Base-by-base conservation (phyloP, 441 rosid species). In the Bocquillonia castaneifolia region DNA sequence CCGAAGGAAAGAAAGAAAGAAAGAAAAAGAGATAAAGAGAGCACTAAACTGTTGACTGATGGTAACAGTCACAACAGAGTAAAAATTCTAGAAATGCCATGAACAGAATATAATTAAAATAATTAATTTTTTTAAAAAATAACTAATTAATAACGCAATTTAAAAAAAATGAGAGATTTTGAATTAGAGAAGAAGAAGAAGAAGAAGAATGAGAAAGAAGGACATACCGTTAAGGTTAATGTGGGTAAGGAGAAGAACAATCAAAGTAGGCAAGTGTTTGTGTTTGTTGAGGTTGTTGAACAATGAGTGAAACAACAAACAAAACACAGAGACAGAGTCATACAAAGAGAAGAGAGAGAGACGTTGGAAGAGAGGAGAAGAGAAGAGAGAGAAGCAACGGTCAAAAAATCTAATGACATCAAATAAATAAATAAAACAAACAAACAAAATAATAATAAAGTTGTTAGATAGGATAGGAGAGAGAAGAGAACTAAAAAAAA, bases 301-400 rank as follows among this genome's bases (percentile, higher is more conserved):
- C 40, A 36, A 3, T 3, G 74, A 71, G 73, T 56, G 73, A 65
- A 72, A 57, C 6, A 5, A 4, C 7, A 28, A 15, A 3, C 5
- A 48, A 2, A n/a, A 26, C 6, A 6, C 51, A 60, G 64, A 54
- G 69, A 20, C 74, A 45, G 69, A 28, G 66, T n/a, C n/a, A n/a
- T n/a, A n/a, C n/a, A 22, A 62, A 50, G 71, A 80, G 77, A 68
- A 74, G 71, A 74, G 65, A 67, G 78, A 69, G 64, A 51, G 60
- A 62, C 45, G 63, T 55, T 67, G 53, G 52, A 50, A 3, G 3
- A 53, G 53, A 26, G 6, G 12, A 5, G 6, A 40, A 51, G 73
- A 67, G 68, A 76, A 20, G 22, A 45, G 28, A 61, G 74, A 69
- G 70, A 79, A 75, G 87, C 84, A 86, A 86, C 88, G 91, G 91